phyloP scores from a whole-genome alignment of 2,329 filamentous ascomycete genomes.

The Fragosphaeria purpurea region DNA sequence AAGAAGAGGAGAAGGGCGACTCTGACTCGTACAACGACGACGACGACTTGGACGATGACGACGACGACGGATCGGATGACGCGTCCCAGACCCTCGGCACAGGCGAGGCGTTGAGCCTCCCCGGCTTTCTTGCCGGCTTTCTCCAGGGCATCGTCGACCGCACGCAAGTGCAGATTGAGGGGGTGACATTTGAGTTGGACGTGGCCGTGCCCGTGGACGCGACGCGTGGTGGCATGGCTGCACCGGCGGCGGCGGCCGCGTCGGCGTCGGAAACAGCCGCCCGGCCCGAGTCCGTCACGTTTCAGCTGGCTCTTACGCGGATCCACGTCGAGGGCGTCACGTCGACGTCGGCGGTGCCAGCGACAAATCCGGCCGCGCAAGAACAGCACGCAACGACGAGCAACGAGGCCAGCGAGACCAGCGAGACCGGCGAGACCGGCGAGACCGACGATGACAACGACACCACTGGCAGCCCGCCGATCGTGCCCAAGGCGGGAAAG shows the following conservation, averaged over 20 bases:
- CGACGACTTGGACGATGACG: conserved; percentile 28
- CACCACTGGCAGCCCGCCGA: conserved; percentile 17
- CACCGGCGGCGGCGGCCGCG: neutral
- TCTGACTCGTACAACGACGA: conserved; percentile 13
- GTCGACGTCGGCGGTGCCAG: conserved; percentile 11
- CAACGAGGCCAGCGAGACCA: neutral
- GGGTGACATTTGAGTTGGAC: conserved; percentile 57
- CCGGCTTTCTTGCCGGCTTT: conserved; percentile 60
- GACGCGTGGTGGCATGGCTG: neutral
- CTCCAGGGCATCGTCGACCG: conserved; percentile 66
- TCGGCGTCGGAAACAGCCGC: neutral
- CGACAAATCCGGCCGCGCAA: neutral
- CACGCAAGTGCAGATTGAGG: conserved; percentile 54
- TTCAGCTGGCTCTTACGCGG: conserved; percentile 55
- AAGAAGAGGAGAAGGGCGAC: conserved; percentile 26
- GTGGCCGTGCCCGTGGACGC: conserved; percentile 44
- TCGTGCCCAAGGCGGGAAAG: conserved; percentile 51
- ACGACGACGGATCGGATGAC: conserved; percentile 41
- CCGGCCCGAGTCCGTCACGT: conserved; percentile 46
- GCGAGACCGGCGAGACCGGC: conserved; percentile 12
- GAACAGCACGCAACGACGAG: conserved; percentile 9
- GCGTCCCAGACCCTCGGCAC: conserved; percentile 42
- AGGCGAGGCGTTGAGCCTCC: conserved; percentile 58
- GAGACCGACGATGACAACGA: neutral
- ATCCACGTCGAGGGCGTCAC: conserved; percentile 61